phyloP scores from a whole-genome alignment of 2,329 filamentous ascomycete genomes.

The Dactylellina leptospora region DNA sequence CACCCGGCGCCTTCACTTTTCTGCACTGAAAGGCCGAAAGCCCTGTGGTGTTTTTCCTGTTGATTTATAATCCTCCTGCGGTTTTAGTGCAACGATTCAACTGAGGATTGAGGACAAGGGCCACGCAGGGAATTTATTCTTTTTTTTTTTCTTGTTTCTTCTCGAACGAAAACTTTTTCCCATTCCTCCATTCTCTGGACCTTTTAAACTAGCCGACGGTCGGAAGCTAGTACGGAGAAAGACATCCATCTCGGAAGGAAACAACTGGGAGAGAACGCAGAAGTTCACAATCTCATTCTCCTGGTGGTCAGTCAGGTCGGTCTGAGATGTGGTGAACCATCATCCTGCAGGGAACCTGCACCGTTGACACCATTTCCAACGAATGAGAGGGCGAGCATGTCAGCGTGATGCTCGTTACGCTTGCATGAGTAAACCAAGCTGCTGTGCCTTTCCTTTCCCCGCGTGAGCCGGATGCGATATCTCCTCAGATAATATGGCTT shows the following conservation, averaged over 20 bases:
- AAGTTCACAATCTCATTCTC: not conserved
- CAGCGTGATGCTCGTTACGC: not conserved
- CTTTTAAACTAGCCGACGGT: constrained; percentile 21
- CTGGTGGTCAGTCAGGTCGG: not conserved
- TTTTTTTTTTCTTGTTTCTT: constrained; percentile 6
- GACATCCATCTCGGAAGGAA: too few relatives aligned
- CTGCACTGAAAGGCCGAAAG: constrained; percentile 22
- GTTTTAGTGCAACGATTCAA: constrained; percentile 38
- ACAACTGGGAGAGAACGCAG: too few relatives aligned
- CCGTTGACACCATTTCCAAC: constrained; percentile 47
- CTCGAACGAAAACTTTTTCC: not conserved
- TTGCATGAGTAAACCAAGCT: constrained; percentile 2
- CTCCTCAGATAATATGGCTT: constrained; percentile 7
- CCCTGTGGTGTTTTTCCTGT: constrained; percentile 12
- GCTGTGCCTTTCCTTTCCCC: constrained; percentile 17
- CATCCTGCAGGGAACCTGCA: constrained; percentile 42
- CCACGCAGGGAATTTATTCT: constrained; percentile 11
- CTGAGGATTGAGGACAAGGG: constrained; percentile 26
- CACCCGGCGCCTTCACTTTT: constrained; percentile 35
- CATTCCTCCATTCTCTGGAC: not conserved
- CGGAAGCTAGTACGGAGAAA: too few relatives aligned
- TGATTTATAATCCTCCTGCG: constrained; percentile 54
- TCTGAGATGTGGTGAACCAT: not conserved
- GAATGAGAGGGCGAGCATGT: constrained; percentile 25
- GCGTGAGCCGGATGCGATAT: constrained; percentile 20